A percentile compares a stretch with the other conserved stretches of the same genome.
phyloP scores from a whole-genome alignment of 352 stramenopile species.

The Phytophthora citrophthora region DNA sequence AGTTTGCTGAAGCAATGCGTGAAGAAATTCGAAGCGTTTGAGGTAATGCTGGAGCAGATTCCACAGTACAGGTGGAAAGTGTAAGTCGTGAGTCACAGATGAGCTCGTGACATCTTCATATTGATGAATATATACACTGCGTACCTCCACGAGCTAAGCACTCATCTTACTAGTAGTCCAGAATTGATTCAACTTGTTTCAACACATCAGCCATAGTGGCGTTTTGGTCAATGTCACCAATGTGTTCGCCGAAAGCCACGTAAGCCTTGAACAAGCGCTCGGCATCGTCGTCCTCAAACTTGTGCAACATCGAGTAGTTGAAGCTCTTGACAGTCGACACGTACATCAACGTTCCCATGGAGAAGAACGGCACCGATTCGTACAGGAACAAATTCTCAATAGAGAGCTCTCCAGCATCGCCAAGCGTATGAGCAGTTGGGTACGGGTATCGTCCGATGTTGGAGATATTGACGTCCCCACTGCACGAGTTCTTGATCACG shows the following conservation, averaged over 20 bases:
- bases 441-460: slow-evolving; percentile 41
- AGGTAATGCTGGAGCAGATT: too few species aligned
- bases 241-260: slow-evolving; percentile 49
- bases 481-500: slow-evolving; percentile 30
- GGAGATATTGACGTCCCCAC: slow-evolving; percentile 40
- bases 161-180: background rate
- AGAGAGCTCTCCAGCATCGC: slow-evolving; percentile 26
- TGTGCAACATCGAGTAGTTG: slow-evolving; percentile 73
- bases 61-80: too few species aligned
- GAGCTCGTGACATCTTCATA: too few species aligned
- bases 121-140: too few species aligned
- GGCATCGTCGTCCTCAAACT: slow-evolving; percentile 40
- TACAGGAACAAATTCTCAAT: slow-evolving; percentile 57
- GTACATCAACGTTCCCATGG: slow-evolving; percentile 51
- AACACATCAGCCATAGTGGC: slow-evolving; percentile 45
- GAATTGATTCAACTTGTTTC: slow-evolving; percentile 2
- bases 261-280: slow-evolving; percentile 53
- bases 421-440: slow-evolving; percentile 14
- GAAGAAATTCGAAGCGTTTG: too few species aligned
- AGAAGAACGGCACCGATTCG: slow-evolving; percentile 55
- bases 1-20: too few species aligned
- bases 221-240: slow-evolving; percentile 38
- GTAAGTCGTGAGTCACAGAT: too few species aligned
- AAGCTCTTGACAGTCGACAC: slow-evolving; percentile 51
- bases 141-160: too few species aligned